Evolutionary conservation across 192 early-diverging fungal genomes (phyloP), one percentile per base, ranked within the genome.

Genomic region (Paraglomus brasilianum): DNA sequence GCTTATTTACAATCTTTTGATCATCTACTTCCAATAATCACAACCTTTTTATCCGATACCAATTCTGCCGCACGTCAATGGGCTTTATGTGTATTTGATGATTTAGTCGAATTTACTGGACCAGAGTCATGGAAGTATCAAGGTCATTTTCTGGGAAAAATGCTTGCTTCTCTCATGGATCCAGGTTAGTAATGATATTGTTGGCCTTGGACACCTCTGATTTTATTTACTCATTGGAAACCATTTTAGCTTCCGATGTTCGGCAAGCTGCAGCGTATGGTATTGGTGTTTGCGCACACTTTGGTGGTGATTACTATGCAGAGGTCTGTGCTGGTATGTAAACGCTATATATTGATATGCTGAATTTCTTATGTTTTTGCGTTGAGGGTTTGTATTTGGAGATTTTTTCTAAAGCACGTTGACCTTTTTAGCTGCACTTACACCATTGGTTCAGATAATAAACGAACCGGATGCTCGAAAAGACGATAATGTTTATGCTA

Each of bases 181-280:
- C 39, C 72, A 48, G 71, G 73, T 56, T 41, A 40, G 4, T 10
- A 50, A 11, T 52, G 36, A 15, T 52, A 52, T 17, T 5, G 13
- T 63, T 36, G 24, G 36, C 14, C 1, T 52, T 66, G 14, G 15
- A 38, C 44, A 66, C 14, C 1, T 46, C 14, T 69, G 36, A 58
- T 70, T 60, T 13, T 63, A 36, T 44, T 42, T 14, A 42, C 30
- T 69, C 5, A 43, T 69, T 42, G 53, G 19, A 21, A 42, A 48
- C 13, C 43, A 17, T 39, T 14, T 21, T n/a, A 62, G 70, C 79
- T 53, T 70, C 82, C 0, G 93, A 98, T 64, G 85, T 99, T 44
- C 88, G 95, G 10, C 97, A 99, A 84, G 89, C 94, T 7, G 91
- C 95, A 10, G 91, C 93, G 14, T 99, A 95, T 78, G 95, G 94